phyloP scores from a whole-genome alignment of 2,329 filamentous ascomycete species.

The Fusarium beomiforme region DNA sequence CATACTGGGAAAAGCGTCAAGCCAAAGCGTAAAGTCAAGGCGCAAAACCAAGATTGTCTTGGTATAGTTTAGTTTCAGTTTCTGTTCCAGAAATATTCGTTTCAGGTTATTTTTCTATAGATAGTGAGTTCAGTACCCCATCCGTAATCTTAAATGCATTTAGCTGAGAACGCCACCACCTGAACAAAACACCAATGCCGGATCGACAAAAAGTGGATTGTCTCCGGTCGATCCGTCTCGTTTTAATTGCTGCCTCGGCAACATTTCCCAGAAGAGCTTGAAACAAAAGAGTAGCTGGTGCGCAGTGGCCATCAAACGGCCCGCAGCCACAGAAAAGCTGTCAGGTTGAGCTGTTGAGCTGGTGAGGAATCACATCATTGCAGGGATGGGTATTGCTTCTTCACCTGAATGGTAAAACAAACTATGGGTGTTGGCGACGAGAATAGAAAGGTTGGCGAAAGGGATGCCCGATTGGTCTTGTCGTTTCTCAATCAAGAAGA shows the following conservation, averaged over 20 bases:
- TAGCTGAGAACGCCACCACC: conserved; percentile 2
- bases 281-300: background rate
- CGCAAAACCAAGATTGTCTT: conserved; percentile 2
- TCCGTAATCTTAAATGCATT: conserved; percentile 22
- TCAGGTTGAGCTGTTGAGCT: background rate
- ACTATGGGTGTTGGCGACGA: background rate
- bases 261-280: conserved; percentile 5
- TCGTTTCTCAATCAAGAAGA: background rate
- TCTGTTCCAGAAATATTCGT: conserved; percentile 24
- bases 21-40: background rate
- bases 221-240: conserved; percentile 15
- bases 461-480: background rate
- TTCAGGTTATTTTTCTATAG: conserved; percentile 18
- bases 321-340: conserved; percentile 5
- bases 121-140: background rate
- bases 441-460: background rate
- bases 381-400: background rate
- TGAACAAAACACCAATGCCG: conserved; percentile 14
- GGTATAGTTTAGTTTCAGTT: conserved; percentile 22
- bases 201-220: conserved; percentile 17
- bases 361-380: conserved; percentile 1
- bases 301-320: conserved; percentile 4
- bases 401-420: conserved; percentile 25
- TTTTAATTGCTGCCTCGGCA: conserved; percentile 18
- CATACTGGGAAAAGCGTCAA: background rate